Percentiles rank a stretch among this genome's conserved stretches.
phyloP scores from a whole-genome alignment of 192 early-diverging fungal species.

The Coemansia sp. region DNA sequence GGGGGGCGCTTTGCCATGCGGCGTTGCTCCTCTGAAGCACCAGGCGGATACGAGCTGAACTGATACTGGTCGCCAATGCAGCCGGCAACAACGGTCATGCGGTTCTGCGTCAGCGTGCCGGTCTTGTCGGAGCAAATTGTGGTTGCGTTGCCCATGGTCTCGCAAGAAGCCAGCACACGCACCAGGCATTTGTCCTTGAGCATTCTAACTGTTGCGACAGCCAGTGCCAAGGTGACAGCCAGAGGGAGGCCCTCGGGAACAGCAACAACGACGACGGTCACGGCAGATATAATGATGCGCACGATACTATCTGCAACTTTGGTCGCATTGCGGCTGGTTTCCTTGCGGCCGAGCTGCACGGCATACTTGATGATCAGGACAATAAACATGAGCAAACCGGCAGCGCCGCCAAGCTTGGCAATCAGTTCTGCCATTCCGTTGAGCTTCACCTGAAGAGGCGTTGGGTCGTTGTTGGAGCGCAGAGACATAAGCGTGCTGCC shows the following conservation, averaged over 20 bases:
- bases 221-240: conserved; percentile 94
- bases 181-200: conserved; percentile 97
- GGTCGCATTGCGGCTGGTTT: conserved; percentile 49
- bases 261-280: conserved; percentile 96
- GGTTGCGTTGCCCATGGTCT: conserved; percentile 98
- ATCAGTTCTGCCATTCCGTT: conserved; percentile 86
- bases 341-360: conserved; percentile 55
- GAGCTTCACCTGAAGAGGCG: conserved; percentile 92
- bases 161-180: conserved; percentile 91
- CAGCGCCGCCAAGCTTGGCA: conserved; percentile 87
- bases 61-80: conserved; percentile 73
- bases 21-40: conserved; percentile 53
- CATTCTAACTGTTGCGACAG: conserved; percentile 93
- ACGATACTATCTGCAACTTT: conserved; percentile 65
- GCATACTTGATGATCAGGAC: conserved; percentile 86
- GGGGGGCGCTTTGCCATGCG: conserved; percentile 44
- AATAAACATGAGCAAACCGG: conserved; percentile 84
- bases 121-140: conserved; percentile 99
- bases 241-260: conserved; percentile 98
- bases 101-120: conserved; percentile 95
- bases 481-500: conserved; percentile 87
- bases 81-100: conserved; percentile 95
- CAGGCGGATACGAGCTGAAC: conserved; percentile 56
- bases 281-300: conserved; percentile 82
- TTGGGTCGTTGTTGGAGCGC: conserved; percentile 79